Percentiles rank a stretch among this genome's conserved stretches.
These are phyloP conservation scores for Croton setiger DNA, from an alignment of 441 rosid species.

Conservation along the genomic window DNA sequence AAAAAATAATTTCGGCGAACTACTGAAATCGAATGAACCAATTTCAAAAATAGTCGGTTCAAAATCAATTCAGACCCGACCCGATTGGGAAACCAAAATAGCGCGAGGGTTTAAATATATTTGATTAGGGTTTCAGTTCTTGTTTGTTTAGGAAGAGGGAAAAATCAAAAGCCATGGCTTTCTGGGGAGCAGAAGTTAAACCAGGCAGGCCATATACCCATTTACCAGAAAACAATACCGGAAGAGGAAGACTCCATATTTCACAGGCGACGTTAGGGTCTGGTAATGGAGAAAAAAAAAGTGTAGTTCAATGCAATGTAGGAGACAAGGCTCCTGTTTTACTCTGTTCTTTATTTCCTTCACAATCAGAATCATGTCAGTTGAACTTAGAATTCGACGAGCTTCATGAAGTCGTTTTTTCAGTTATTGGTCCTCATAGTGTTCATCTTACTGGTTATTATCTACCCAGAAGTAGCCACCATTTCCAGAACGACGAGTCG, in stretches of 20 bases:
- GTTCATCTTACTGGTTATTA: constrained; percentile 80
- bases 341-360: constrained; percentile 59
- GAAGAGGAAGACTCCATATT: constrained; percentile 52
- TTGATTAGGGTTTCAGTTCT: too few species aligned
- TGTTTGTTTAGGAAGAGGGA: too few species aligned
- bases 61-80: too few species aligned
- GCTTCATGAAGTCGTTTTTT: constrained; percentile 60
- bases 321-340: constrained; percentile 63
- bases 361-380: constrained; percentile 47
- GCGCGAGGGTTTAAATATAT: too few species aligned
- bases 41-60: too few species aligned
- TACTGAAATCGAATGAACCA: too few species aligned
- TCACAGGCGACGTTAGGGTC: constrained; percentile 70
- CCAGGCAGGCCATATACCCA: constrained; percentile 57
- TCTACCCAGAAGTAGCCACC: constrained; percentile 19
- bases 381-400: constrained; percentile 71
- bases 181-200: constrained; percentile 61
- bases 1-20: too few species aligned
- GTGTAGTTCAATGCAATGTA: constrained; percentile 67
- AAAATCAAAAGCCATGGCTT: constrained; percentile 1
- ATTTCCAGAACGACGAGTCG: constrained; percentile 42
- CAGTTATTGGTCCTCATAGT: constrained; percentile 66
- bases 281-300: constrained; percentile 35
- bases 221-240: constrained; percentile 12
- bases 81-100: too few species aligned